Conservation (phyloP, 1,284 basidiomycete species). For the Lignosus rhinocerotis region DNA sequence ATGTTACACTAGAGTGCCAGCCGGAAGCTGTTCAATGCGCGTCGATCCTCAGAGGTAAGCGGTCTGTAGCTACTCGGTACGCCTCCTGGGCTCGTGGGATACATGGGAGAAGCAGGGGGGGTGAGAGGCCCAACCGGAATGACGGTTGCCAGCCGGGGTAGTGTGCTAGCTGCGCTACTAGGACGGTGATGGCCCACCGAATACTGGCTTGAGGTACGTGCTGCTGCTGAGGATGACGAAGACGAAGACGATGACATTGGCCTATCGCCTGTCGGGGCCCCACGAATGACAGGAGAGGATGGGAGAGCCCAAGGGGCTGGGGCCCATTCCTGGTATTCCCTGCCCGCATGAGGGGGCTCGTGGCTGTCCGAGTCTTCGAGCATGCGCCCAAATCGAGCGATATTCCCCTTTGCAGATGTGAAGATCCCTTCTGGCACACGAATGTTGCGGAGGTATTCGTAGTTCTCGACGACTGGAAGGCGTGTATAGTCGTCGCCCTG, state of each 20-base stretch:
- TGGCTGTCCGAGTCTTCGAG: slow-evolving; percentile 29
- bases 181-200: slow-evolving; percentile 27
- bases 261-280: slow-evolving; percentile 37
- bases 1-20: slow-evolving; percentile 27
- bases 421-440: slow-evolving; percentile 65
- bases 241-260: slow-evolving; percentile 37
- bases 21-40: slow-evolving; percentile 36
- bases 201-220: slow-evolving; percentile 29
- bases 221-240: slow-evolving; percentile 38
- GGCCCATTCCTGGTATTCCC: slow-evolving; percentile 30
- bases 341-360: slow-evolving; percentile 22
- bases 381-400: slow-evolving; percentile 43
- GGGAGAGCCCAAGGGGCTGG: slow-evolving; percentile 31
- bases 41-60: slow-evolving; percentile 34
- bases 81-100: slow-evolving; percentile 18
- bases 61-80: slow-evolving; percentile 29
- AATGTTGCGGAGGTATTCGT: slow-evolving; percentile 65
- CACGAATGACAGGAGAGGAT: slow-evolving; percentile 24
- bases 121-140: slow-evolving; percentile 29
- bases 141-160: slow-evolving; percentile 47
- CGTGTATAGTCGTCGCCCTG: slow-evolving; percentile 67
- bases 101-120: slow-evolving; percentile 25
- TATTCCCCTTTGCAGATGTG: slow-evolving; percentile 60
- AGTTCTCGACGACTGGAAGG: slow-evolving; percentile 67
- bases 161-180: slow-evolving; percentile 26